Evolutionary conservation across 176 grass and related monocot genomes (phyloP).

Genomic region (Pontederia crassipes): DNA sequence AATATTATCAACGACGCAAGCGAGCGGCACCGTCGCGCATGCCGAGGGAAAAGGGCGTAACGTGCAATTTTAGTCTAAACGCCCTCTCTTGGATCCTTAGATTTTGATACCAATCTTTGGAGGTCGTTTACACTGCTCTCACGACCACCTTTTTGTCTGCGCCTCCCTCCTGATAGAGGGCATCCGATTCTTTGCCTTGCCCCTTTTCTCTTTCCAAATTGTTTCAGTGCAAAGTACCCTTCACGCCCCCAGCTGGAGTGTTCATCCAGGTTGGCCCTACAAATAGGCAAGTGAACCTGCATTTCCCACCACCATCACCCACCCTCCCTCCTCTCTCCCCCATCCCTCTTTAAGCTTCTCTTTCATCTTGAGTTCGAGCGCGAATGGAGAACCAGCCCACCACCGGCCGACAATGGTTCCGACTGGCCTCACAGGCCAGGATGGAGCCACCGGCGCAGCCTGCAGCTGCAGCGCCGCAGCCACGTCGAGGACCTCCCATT

Average conservation of each 20-base stretch:
- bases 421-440: conserved; percentile 23
- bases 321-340: too few relatives aligned
- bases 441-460: background rate
- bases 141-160: background rate
- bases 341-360: background rate
- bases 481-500: too few relatives aligned
- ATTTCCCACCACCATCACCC: background rate
- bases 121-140: conserved; percentile 19
- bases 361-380: background rate
- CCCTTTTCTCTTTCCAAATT: background rate
- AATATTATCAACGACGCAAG: too few relatives aligned
- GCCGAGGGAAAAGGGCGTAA: too few relatives aligned
- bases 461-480: background rate
- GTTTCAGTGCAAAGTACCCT: background rate
- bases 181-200: conserved; percentile 25
- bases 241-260: background rate
- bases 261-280: conserved; percentile 5
- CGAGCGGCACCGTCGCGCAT: too few relatives aligned
- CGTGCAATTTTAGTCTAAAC: too few relatives aligned
- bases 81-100: too few relatives aligned
- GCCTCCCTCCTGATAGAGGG: background rate
- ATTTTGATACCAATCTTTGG: conserved; percentile 34
- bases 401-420: conserved; percentile 22
- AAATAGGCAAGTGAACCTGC: conserved; percentile 14
- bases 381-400: conserved; percentile 28